Evolutionary conservation across 2,329 filamentous ascomycete genomes (phyloP).

Genomic region (Colletotrichum simmondsii): DNA sequence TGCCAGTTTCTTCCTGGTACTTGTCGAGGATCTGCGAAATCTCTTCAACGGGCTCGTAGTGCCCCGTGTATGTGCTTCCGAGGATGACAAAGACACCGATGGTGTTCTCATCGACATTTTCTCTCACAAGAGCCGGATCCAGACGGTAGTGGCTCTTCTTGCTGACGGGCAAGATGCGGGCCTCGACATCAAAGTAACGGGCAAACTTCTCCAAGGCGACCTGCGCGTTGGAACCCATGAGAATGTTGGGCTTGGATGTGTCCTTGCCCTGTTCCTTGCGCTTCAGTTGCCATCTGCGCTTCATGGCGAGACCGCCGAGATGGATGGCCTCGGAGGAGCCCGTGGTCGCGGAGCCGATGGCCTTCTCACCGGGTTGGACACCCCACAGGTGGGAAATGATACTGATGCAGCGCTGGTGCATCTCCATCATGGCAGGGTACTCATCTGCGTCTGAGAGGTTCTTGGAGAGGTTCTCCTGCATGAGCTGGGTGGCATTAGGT

Average conservation of each 20-base stretch:
- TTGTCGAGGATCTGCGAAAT: constrained; percentile 73
- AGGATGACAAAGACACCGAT: constrained; percentile 81
- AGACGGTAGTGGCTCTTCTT: constrained; percentile 70
- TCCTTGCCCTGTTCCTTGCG: constrained; percentile 70
- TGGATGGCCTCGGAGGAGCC: constrained; percentile 79
- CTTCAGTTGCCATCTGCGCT: constrained; percentile 77
- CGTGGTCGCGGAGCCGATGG: constrained; percentile 76
- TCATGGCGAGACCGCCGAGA: constrained; percentile 78
- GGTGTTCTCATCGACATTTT: constrained; percentile 80
- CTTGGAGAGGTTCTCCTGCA: constrained; percentile 76
- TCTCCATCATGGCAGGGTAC: constrained; percentile 66
- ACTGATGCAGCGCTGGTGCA: constrained; percentile 75
- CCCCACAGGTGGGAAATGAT: constrained; percentile 77
- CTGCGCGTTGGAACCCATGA: constrained; percentile 81
- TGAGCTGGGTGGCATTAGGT: constrained; percentile 70
- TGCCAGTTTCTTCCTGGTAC: constrained; percentile 69
- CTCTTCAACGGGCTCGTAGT: constrained; percentile 78
- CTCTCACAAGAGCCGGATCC: constrained; percentile 70
- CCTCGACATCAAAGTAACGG: constrained; percentile 79
- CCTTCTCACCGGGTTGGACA: constrained; percentile 68
- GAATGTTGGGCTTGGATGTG: constrained; percentile 73
- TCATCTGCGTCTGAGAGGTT: constrained; percentile 79
- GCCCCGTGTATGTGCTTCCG: constrained; percentile 78
- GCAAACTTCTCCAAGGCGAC: constrained; percentile 80
- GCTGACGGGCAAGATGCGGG: constrained; percentile 71